A percentile compares a stretch with the other conserved stretches of the same genome.
Evolutionary conservation across 345 rosid species (phyloP).

Genomic region (Syzygium aromaticum): DNA sequence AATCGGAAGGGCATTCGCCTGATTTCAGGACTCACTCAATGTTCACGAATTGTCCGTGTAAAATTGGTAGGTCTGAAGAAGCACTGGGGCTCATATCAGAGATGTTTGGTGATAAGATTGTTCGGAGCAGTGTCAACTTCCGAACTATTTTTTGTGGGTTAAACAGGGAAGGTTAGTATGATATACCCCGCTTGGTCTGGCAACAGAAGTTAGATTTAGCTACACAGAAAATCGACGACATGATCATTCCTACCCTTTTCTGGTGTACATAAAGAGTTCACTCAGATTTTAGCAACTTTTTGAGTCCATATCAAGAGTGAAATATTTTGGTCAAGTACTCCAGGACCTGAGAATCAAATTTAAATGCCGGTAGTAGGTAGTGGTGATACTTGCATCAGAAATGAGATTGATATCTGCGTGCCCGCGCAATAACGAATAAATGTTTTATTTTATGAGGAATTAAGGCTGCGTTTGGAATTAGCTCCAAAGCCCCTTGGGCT

Average conservation of each 20-base stretch:
- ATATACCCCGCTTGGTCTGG: conserved; percentile 35
- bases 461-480: no score
- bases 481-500: no score
- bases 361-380: not conserved
- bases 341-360: not conserved
- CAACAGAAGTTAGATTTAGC: conserved; percentile 40
- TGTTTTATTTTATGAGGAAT: not conserved
- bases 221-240: conserved; percentile 22
- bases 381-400: not conserved
- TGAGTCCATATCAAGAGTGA: not conserved
- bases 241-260: conserved; percentile 4
- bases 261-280: not conserved
- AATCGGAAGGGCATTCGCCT: conserved; percentile 40
- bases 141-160: conserved; percentile 51
- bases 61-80: conserved; percentile 51
- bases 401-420: not conserved
- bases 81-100: conserved; percentile 47
- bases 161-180: conserved; percentile 59
- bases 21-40: conserved; percentile 61
- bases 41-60: conserved; percentile 50
- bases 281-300: not conserved
- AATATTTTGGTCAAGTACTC: not conserved
- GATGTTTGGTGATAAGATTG: conserved; percentile 45
- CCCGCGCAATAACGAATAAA: not conserved
- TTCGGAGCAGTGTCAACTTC: conserved; percentile 48